Base-by-base conservation (phyloP, 2,329 filamentous ascomycete species). In the Colletotrichum abscissum region DNA sequence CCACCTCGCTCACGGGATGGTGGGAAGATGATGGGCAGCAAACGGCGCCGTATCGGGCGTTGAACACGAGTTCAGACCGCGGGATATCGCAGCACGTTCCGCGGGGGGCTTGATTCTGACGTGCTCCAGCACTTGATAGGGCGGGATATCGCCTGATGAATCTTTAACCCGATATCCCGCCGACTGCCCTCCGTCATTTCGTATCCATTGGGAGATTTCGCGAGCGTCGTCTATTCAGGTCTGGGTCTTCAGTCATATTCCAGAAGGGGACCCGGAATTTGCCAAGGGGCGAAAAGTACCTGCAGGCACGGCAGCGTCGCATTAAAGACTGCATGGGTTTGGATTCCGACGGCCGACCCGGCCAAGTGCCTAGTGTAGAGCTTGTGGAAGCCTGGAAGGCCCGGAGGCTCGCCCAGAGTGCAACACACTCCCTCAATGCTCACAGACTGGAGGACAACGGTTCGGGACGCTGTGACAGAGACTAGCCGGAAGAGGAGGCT, bases 401-500 rank as follows among this genome's bases (percentile, higher is more conserved):
- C 7, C 54, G 55, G 64, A 56, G 56, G 35, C 22, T 38, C 26
- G 26, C 26, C 54, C 57, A 63, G 22, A 69, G 33, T 57, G 59
- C 59, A 57, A 56, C 46, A 49, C 63, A 46, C 56, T 46, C 63
- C 46, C 62, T 60, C 26, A 5, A 28, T 68, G 64, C 64, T 49
- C 69, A 68, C 65, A 22, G 69, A 68, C 69, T 68, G 42, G 30
- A 73, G 59, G 60, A 71, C 68, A 63, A 67, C 72, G 62, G 72
- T 72, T 67, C 71, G 71, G 71, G 67, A 73, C 67, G 71, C 62
- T 30, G 46, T 70, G 56, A 66, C 60, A 71, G 49, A 54, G 38
- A 24, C 67, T 73, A 73, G 54, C 67, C 68, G 42, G 68, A 72
- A 67, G 56, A 59, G 63, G 67, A 26, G 24, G 42, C 6, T 16